Conservation (phyloP, 2,329 filamentous ascomycete genomes). For the Phaeosphaeriaceae sp. region DNA sequence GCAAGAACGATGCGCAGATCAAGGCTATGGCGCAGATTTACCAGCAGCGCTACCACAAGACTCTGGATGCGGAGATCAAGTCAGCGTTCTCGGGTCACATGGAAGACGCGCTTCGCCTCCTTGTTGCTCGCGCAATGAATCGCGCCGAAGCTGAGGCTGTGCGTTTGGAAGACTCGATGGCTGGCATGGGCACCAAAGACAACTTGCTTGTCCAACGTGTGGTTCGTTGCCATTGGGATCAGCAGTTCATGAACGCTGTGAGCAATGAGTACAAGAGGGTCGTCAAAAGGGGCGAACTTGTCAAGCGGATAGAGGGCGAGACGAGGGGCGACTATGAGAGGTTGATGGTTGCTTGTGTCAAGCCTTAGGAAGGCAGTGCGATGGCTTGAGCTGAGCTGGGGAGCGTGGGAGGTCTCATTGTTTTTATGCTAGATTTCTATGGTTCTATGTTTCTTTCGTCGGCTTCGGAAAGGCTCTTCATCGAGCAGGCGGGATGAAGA, state of each 20-base stretch:
- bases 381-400: neutral
- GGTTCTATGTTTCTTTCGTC: neutral
- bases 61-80: conserved; percentile 76
- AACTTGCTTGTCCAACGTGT: conserved; percentile 78
- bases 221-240: conserved; percentile 85
- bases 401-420: neutral
- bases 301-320: conserved; percentile 77
- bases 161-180: conserved; percentile 87
- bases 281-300: conserved; percentile 70
- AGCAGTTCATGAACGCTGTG: conserved; percentile 75
- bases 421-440: neutral
- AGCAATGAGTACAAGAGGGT: conserved; percentile 78
- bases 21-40: conserved; percentile 82
- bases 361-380: conserved; percentile 11
- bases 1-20: conserved; percentile 81
- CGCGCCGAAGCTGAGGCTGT: conserved; percentile 84
- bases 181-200: conserved; percentile 87
- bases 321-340: conserved; percentile 84
- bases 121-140: conserved; percentile 79
- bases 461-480: neutral
- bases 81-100: conserved; percentile 93
- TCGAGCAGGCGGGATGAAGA: neutral
- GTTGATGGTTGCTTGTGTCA: conserved; percentile 73
- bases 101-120: conserved; percentile 81
- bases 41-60: conserved; percentile 72